Evolutionary conservation across 208 protist genomes (phyloP).

Genomic region (Crithidia bombi): DNA sequence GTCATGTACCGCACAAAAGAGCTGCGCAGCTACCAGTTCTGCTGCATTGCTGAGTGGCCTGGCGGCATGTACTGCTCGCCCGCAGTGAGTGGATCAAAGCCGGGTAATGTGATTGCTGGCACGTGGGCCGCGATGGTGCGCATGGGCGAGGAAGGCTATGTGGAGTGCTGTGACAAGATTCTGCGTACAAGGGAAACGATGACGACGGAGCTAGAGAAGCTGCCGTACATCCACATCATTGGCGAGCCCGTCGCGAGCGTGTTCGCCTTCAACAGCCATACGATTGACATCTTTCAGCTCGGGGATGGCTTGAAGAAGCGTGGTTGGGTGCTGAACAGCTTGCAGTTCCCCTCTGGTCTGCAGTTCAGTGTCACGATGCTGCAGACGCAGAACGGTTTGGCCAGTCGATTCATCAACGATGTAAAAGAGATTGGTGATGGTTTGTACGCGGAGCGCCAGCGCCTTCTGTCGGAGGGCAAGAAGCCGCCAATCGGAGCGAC

Average conservation of each 20-base stretch:
- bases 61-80: constrained; percentile 99
- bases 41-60: constrained; percentile 95
- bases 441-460: constrained; percentile 47
- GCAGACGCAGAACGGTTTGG: constrained; percentile 77
- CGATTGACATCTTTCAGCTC: constrained; percentile 93
- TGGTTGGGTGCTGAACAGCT: constrained; percentile 94
- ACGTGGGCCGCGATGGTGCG: constrained; percentile 97
- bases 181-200: constrained; percentile 84
- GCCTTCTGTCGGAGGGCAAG: constrained; percentile 46
- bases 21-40: constrained; percentile 95
- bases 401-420: constrained; percentile 81
- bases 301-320: constrained; percentile 74
- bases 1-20: constrained; percentile 93
- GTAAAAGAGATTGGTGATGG: constrained; percentile 49
- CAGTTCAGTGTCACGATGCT: constrained; percentile 93
- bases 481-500: constrained; percentile 27
- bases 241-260: constrained; percentile 86
- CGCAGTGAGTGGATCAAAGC: constrained; percentile 94
- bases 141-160: constrained; percentile 92
- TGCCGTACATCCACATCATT: constrained; percentile 84
- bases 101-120: constrained; percentile 95
- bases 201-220: constrained; percentile 54
- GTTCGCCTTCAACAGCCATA: constrained; percentile 86
- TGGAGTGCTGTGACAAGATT: constrained; percentile 78
- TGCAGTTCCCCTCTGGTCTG: constrained; percentile 94